phyloP scores from a whole-genome alignment of 768 basidiomycete species.

The Hemileccinum rubropunctum region DNA sequence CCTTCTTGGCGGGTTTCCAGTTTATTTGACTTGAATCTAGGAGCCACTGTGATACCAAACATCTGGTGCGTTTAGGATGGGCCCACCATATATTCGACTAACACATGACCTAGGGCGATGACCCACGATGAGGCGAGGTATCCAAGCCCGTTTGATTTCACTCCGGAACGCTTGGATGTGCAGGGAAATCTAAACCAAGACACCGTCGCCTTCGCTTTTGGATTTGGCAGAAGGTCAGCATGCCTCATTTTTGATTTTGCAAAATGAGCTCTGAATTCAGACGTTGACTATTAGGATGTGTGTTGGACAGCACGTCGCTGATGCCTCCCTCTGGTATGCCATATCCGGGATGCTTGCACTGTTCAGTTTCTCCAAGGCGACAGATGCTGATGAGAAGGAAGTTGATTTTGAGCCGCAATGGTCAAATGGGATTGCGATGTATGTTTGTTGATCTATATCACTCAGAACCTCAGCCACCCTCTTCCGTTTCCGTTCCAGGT shows the following conservation, averaged over 20 bases:
- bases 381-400: slow-evolving; percentile 21
- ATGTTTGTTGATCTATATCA: neutral
- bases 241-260: neutral
- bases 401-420: slow-evolving; percentile 18
- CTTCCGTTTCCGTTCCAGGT: slow-evolving; percentile 13
- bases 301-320: slow-evolving; percentile 24
- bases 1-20: neutral
- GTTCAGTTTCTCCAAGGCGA: slow-evolving; percentile 27
- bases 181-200: slow-evolving; percentile 24
- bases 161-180: slow-evolving; percentile 29
- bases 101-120: slow-evolving; percentile 27
- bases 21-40: slow-evolving; percentile 9
- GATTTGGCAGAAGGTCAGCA: slow-evolving; percentile 25
- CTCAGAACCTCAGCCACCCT: slow-evolving; percentile 12
- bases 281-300: slow-evolving; percentile 9
- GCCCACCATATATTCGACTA: neutral
- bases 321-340: slow-evolving; percentile 28
- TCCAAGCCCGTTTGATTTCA: slow-evolving; percentile 31
- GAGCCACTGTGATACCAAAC: slow-evolving; percentile 25
- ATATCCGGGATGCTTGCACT: slow-evolving; percentile 27
- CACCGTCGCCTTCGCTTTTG: slow-evolving; percentile 18
- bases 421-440: slow-evolving; percentile 18
- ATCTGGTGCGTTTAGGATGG: slow-evolving; percentile 21
- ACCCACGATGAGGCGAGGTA: slow-evolving; percentile 32
- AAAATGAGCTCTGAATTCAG: neutral